These are phyloP conservation scores for Crepidotus variabilis DNA, from an alignment of 768 basidiomycete species.

Conservation along the genomic window DNA sequence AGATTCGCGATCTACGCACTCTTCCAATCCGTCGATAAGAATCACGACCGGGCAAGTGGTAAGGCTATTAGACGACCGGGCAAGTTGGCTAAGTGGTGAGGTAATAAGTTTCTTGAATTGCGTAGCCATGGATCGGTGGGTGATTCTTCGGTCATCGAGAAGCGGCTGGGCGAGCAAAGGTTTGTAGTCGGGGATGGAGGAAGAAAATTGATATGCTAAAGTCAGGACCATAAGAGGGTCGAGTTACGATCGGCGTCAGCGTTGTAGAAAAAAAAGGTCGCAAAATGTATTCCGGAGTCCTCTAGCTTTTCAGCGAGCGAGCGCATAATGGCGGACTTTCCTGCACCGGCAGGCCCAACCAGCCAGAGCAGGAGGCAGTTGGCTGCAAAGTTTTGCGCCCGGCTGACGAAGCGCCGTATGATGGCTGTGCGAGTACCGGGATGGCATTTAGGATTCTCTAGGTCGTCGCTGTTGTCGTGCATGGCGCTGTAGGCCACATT, in stretches of 20 bases:
- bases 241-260: not conserved
- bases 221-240: not conserved
- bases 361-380: not conserved
- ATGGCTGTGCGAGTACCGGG: not conserved
- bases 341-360: not conserved
- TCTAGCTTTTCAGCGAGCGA: not conserved
- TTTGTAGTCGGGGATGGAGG: not conserved
- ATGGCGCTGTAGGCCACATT: not conserved
- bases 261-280: not conserved
- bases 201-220: not conserved
- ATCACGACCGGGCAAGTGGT: too few relatives aligned
- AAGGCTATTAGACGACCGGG: too few relatives aligned
- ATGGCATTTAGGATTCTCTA: not conserved
- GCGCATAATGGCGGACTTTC: conserved; percentile 1
- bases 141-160: not conserved
- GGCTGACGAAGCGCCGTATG: not conserved
- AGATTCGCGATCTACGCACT: too few relatives aligned
- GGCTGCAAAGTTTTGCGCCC: not conserved
- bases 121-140: not conserved
- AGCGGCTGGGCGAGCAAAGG: not conserved
- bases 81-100: not conserved
- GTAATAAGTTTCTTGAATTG: conserved; percentile 1
- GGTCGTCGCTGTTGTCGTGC: not conserved
- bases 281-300: not conserved
- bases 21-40: too few relatives aligned